phyloP scores from a whole-genome alignment of 306 rosid genomes.

The Sesbania bispinosa region DNA sequence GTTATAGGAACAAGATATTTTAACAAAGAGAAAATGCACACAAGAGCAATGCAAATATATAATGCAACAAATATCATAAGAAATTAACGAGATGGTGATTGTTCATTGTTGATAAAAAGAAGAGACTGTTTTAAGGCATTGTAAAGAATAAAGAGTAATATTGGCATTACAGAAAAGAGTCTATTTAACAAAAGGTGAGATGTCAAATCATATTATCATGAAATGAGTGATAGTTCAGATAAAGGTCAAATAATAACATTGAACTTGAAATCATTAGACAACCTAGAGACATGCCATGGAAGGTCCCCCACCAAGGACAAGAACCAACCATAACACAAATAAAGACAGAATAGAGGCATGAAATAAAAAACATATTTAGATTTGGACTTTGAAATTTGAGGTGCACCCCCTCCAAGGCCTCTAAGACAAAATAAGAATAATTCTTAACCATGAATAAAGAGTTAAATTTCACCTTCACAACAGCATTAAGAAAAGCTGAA shows the following conservation, averaged over 20 bases:
- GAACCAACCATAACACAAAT: conserved; percentile 12
- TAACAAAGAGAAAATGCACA: conserved; percentile 8
- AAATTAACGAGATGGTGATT: not conserved
- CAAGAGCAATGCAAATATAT: not conserved
- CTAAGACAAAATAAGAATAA: conserved; percentile 1
- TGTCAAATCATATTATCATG: not conserved
- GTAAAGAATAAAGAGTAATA: not conserved
- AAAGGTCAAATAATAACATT: not conserved
- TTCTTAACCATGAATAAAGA: not conserved
- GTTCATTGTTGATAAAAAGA: not conserved
- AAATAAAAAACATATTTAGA: not conserved
- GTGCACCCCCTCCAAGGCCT: not conserved
- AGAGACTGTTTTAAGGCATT: conserved; percentile 5
- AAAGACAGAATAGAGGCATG: not conserved
- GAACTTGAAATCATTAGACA: conserved; percentile 10
- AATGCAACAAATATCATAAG: not conserved
- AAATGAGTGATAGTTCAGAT: not conserved
- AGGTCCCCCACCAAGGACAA: conserved; percentile 6
- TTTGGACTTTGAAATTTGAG: conserved; percentile 22
- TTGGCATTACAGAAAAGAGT: not conserved
- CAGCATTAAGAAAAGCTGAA: conserved; percentile 82
- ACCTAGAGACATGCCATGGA: conserved; percentile 2
- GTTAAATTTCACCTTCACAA: conserved; percentile 71
- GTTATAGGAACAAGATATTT: conserved; percentile 7
- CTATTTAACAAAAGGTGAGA: conserved; percentile 8